phyloP scores from a whole-genome alignment of 305 asterid species.

The Withania somnifera region DNA sequence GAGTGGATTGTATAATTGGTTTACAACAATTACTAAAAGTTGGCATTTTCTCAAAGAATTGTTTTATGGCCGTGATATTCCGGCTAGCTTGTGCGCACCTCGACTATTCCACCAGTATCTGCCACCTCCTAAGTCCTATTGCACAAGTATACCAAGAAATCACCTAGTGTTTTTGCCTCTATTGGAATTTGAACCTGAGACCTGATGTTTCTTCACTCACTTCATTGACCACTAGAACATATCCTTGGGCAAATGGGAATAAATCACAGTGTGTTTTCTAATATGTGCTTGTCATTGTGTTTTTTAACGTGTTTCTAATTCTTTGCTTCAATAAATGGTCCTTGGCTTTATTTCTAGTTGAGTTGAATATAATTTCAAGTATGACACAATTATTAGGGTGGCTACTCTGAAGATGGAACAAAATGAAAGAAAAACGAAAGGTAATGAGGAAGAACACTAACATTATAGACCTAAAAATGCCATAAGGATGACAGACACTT shows the following conservation, averaged over 20 bases:
- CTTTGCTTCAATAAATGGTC: not conserved
- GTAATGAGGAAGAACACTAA: not conserved
- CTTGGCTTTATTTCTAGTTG: not conserved
- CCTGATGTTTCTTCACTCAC: no score
- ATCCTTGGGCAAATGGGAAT: not conserved
- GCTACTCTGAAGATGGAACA: not conserved
- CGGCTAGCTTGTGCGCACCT: no score
- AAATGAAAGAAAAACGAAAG: not conserved
- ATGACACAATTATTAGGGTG: not conserved
- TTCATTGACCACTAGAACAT: not conserved
- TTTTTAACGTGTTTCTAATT: no score
- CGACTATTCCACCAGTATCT: no score
- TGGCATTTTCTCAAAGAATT: no score
- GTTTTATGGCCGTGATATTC: no score
- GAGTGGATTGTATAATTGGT: no score
- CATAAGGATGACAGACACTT: not conserved
- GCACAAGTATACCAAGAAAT: no score
- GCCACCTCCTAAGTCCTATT: no score
- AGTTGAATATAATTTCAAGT: not conserved
- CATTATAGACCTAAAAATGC: not conserved
- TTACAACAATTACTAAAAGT: no score
- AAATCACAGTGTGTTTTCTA: not conserved
- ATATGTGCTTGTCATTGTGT: not conserved
- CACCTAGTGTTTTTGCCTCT: no score
- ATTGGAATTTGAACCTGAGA: no score